phyloP scores from a whole-genome alignment of 176 grass and related monocot species.

The Chloris gayana region DNA sequence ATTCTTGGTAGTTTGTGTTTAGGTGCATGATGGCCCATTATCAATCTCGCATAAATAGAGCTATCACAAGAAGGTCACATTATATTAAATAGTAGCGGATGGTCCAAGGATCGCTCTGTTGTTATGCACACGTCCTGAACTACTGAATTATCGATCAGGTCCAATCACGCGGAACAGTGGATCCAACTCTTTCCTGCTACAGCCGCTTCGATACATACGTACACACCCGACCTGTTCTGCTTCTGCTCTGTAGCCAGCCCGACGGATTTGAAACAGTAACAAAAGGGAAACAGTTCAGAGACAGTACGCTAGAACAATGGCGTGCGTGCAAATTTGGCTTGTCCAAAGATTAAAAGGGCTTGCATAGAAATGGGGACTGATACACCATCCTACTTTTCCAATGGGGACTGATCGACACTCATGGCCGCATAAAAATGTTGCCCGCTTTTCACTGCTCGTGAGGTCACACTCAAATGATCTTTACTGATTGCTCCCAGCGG shows the following conservation, averaged over 20 bases:
- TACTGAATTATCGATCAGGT: constrained; percentile 17
- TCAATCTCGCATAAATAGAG: constrained; percentile 15
- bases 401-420: constrained; percentile 35
- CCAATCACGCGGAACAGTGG: constrained; percentile 25
- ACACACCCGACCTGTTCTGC: neutral
- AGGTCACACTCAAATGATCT: constrained; percentile 56
- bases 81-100: constrained; percentile 33
- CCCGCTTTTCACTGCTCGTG: constrained; percentile 54
- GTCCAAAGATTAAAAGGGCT: neutral
- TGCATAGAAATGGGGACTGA: neutral
- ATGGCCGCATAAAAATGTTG: constrained; percentile 57
- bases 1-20: constrained; percentile 18
- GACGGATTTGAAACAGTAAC: neutral
- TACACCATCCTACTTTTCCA: neutral
- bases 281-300: neutral
- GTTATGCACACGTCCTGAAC: constrained; percentile 33
- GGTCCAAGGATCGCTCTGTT: constrained; percentile 43
- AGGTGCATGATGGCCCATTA: constrained; percentile 33
- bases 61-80: constrained; percentile 13
- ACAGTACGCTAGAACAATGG: neutral
- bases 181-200: constrained; percentile 22
- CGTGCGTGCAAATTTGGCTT: neutral
- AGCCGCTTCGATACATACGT: neutral
- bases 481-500: constrained; percentile 60
- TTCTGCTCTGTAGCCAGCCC: neutral